Conservation (phyloP, 768 basidiomycete species). For the Lactarius deliciosus region DNA sequence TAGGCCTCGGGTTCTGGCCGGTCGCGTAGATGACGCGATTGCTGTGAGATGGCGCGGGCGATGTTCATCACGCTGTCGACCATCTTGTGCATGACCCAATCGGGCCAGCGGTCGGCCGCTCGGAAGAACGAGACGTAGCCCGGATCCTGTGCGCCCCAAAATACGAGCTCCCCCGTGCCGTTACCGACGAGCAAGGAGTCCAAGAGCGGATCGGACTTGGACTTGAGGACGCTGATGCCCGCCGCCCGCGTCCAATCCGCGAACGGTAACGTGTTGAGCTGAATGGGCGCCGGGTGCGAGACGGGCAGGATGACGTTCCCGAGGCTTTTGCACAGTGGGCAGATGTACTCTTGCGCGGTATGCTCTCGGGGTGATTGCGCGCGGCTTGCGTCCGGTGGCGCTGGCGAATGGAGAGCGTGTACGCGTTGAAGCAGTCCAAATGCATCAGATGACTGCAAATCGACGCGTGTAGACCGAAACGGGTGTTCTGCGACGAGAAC, state of each 20-base stretch:
- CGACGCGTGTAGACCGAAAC: slow-evolving; percentile 83
- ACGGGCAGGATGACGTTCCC: slow-evolving; percentile 94
- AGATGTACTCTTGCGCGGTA: slow-evolving; percentile 91
- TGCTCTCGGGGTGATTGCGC: slow-evolving; percentile 91
- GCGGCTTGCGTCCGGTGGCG: slow-evolving; percentile 88
- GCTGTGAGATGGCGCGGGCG: slow-evolving; percentile 76
- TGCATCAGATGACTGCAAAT: slow-evolving; percentile 99
- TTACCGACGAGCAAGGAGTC: slow-evolving; percentile 74
- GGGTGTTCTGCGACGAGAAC: slow-evolving; percentile 66
- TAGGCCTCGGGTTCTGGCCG: slow-evolving; percentile 65
- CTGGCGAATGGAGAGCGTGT: slow-evolving; percentile 81
- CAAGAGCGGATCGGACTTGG: slow-evolving; percentile 68
- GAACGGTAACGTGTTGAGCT: slow-evolving; percentile 61
- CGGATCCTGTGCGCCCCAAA: slow-evolving; percentile 82
- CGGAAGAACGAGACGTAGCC: slow-evolving; percentile 60
- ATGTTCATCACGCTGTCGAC: slow-evolving; percentile 82
- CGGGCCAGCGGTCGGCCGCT: slow-evolving; percentile 50
- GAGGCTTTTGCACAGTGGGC: slow-evolving; percentile 94
- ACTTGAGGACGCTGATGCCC: slow-evolving; percentile 86
- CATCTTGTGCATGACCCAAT: slow-evolving; percentile 71
- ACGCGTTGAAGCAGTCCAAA: slow-evolving; percentile 88
- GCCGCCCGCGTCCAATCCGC: slow-evolving; percentile 89
- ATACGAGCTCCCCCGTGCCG: slow-evolving; percentile 85
- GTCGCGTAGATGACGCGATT: slow-evolving; percentile 80
- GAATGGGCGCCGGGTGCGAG: slow-evolving; percentile 47